Evolutionary conservation across 306 rosid genomes (phyloP), one percentile per base, ranked within the genome.

Genomic region (Aeschynomene evenia): DNA sequence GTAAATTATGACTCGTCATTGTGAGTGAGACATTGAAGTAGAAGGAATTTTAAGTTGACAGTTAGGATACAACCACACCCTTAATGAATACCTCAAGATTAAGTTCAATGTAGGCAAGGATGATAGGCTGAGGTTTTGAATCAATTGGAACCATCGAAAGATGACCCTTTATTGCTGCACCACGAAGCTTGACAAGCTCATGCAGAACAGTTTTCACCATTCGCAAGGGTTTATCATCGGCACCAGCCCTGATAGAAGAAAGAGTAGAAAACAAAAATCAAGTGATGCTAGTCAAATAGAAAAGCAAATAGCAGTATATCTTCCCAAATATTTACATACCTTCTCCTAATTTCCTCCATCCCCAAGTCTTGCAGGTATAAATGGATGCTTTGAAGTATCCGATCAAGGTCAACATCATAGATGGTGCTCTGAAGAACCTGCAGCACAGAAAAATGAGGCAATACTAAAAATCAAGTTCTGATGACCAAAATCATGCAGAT

Each of bases 181-280:
- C 99, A n/a, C 97, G 94, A 73, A 95, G 99, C 89, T 95, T 95
- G 74, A 95, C 99, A 71, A 95, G 99, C 75, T 95, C 99, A 70
- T 95, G 99, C 28, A 95, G 86, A 77, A 91, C 97, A 79, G 99
- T 95, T 79, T 95, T 95, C 48, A 95, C 99, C 99, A 95, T 95
- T 52, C 99, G 85, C 72, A 95, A 68, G 33, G 97, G 99, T 71
- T 95, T 95, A 78, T 95, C 99, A 89, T 95, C 99, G 48, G 99
- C 97, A 80, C 99, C 99, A 66, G 99, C 99, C 76, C 99, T 95
- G 43, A 45, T 45, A 53, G 58, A 64, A 43, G 33, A 78, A 70
- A 73, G 20, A 15, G 34, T 18, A 71, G 63, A 74, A 57, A 62
- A 73, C 14, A 37, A 68, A 19, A 59, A 75, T 26, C 33, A 62